phyloP scores from a whole-genome alignment of 495 filamentous ascomycete genomes.

The Podospora fimiseda region DNA sequence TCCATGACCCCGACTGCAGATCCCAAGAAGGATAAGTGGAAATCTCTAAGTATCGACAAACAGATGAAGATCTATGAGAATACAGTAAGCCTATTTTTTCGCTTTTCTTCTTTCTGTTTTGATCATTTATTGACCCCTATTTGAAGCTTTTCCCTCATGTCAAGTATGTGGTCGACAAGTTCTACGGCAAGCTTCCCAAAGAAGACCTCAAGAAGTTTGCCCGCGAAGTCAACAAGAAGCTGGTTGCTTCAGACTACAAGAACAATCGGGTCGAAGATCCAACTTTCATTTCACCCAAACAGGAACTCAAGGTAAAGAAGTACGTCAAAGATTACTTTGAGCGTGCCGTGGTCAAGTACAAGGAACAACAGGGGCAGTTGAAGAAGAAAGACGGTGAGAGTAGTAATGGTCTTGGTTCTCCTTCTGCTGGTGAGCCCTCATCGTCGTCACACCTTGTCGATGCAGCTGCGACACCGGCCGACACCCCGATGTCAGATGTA shows the following conservation, averaged over 20 bases:
- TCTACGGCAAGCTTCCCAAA: slow-evolving; percentile 72
- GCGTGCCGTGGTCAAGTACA: slow-evolving; percentile 70
- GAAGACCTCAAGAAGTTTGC: slow-evolving; percentile 83
- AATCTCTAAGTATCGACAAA: slow-evolving; percentile 69
- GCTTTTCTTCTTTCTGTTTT: background rate
- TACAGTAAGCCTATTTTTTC: slow-evolving; percentile 52
- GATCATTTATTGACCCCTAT: slow-evolving; percentile 28
- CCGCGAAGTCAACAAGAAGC: slow-evolving; percentile 81
- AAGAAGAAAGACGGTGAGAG: slow-evolving; percentile 50
- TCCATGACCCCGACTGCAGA: slow-evolving; percentile 54
- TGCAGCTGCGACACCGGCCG: slow-evolving; percentile 15
- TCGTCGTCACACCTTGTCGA: slow-evolving; percentile 16
- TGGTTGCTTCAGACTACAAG: slow-evolving; percentile 86
- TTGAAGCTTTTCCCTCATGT: slow-evolving; percentile 71
- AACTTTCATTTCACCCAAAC: slow-evolving; percentile 62
- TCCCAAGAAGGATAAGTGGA: slow-evolving; percentile 77
- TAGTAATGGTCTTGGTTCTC: background rate
- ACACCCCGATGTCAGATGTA: slow-evolving; percentile 23
- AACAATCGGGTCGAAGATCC: slow-evolving; percentile 76
- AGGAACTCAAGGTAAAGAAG: slow-evolving; percentile 72
- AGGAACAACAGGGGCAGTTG: slow-evolving; percentile 58
- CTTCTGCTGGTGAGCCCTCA: background rate
- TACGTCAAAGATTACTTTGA: slow-evolving; percentile 81
- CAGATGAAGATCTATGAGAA: slow-evolving; percentile 90
- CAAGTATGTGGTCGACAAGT: slow-evolving; percentile 79